These are phyloP conservation scores for Anthracocystis walkeri DNA, from an alignment of 1,284 basidiomycete species.

Conservation along the genomic window DNA sequence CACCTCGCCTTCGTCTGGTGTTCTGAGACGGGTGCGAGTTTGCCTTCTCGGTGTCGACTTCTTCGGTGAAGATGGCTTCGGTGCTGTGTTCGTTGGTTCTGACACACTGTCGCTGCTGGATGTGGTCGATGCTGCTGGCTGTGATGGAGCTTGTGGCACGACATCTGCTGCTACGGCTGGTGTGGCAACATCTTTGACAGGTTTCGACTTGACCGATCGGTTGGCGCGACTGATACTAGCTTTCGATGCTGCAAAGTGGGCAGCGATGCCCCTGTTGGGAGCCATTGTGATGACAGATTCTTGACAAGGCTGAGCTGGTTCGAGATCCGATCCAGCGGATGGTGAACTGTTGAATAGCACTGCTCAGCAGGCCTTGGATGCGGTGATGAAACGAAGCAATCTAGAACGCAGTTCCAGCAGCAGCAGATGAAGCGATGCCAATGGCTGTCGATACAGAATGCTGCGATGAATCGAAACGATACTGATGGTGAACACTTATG, in stretches of 20 bases:
- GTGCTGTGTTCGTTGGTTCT: neutral
- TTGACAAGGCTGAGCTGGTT: neutral
- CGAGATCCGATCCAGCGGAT: constrained; percentile 5
- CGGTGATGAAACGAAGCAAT: neutral
- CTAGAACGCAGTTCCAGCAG: neutral
- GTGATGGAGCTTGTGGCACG: neutral
- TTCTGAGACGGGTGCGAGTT: constrained; percentile 27
- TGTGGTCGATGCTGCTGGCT: neutral
- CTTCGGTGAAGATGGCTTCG: constrained; percentile 17
- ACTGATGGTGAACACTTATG: neutral
- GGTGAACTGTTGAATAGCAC: neutral
- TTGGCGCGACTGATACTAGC: constrained; percentile 25
- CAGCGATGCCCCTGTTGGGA: constrained; percentile 34
- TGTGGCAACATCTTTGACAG: constrained; percentile 8
- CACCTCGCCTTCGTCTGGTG: constrained; percentile 43
- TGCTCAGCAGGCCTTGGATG: neutral
- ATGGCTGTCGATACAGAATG: neutral
- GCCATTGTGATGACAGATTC: constrained; percentile 10
- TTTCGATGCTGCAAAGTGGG: constrained; percentile 39
- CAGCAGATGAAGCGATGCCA: neutral
- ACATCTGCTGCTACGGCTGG: neutral
- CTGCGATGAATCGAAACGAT: neutral
- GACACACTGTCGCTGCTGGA: neutral
- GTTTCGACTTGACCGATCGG: constrained; percentile 25
- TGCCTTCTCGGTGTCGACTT: constrained; percentile 19